A percentile compares a stretch with the other conserved stretches of the same genome.
These are phyloP conservation scores for Tympanopsis confertula DNA, from an alignment of 2,329 filamentous ascomycete species.

Conservation along the genomic window DNA sequence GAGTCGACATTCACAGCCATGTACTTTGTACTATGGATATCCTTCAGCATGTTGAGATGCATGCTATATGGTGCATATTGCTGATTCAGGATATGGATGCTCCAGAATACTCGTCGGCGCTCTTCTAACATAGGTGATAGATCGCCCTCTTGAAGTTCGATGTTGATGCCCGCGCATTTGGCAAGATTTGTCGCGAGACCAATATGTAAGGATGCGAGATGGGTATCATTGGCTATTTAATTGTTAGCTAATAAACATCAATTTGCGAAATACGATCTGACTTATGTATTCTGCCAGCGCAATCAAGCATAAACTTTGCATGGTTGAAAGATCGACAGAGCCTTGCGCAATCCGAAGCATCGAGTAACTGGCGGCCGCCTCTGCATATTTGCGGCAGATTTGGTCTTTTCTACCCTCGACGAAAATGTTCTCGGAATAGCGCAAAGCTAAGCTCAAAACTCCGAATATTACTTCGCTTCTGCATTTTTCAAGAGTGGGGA, in stretches of 20 bases:
- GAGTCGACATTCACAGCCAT: slow-evolving; percentile 6
- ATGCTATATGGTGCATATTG: slow-evolving; percentile 7
- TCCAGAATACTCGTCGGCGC: slow-evolving; percentile 6
- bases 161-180: neutral
- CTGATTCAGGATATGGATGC: slow-evolving; percentile 8
- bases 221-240: slow-evolving; percentile 1
- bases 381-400: slow-evolving; percentile 5
- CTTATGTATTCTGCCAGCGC: slow-evolving; percentile 9
- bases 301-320: slow-evolving; percentile 11
- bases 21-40: slow-evolving; percentile 10
- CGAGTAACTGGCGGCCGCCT: slow-evolving; percentile 7
- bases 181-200: slow-evolving; percentile 1
- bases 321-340: slow-evolving; percentile 8
- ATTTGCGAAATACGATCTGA: slow-evolving; percentile 7
- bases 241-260: slow-evolving; percentile 7
- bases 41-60: slow-evolving; percentile 9
- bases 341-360: slow-evolving; percentile 10
- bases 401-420: slow-evolving; percentile 5
- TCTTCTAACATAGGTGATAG: neutral
- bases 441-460: slow-evolving; percentile 16
- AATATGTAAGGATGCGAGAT: slow-evolving; percentile 2
- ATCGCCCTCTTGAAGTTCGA: slow-evolving; percentile 1
- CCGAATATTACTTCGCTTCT: slow-evolving; percentile 19
- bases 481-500: slow-evolving; percentile 12
- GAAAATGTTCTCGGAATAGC: slow-evolving; percentile 14